Evolutionary conservation across 495 filamentous ascomycete genomes (phyloP), one percentile per base, ranked within the genome.

Genomic region (Achaetomiella virescens): DNA sequence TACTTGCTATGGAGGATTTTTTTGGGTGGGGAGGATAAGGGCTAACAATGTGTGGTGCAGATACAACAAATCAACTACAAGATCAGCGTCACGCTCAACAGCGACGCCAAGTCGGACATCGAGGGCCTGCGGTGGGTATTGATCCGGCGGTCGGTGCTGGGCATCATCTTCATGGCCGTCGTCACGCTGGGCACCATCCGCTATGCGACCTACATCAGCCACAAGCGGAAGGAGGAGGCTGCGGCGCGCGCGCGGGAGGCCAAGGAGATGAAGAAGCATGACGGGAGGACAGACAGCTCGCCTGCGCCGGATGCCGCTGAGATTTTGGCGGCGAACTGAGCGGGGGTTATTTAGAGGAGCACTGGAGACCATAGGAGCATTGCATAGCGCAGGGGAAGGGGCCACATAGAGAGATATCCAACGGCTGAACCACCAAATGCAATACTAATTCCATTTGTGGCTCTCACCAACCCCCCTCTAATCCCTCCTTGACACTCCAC

Each of bases 61-160:
- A 93, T 97, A 25, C 89, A 93, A 74, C 87, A 96, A 69, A 72
- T 96, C 55, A 93, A 92, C 72, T 92, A 96, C 70, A 92, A 92
- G 65, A 96, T 97, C 66, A 91, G 86, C 9, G 88, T 96, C 27
- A 78, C 77, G 14, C 75, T 99, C 37, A 90, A 88, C 63, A 90
- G 87, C 57, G 93, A 97, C 65, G 77, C 85, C 15, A 91, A 89
- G 65, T 90, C 86, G 24, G 89, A 97, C 61, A 89, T 97, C 42
- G 93, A 99, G 69, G 87, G 86, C 2, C 63, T 99, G 35, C 75
- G 93, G 49, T 97, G 91, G 92, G 83, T 96, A 42, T 73, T 97
- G 21, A 96, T 95, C 9, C 75, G 91, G 45, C 79, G 92, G 35
- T 90, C 91, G 18, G 90, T 89, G 6, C 75, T 91, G 58, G 89